These are phyloP conservation scores for Xylaria venustula DNA, from an alignment of 495 filamentous ascomycete species.

Conservation along the genomic window DNA sequence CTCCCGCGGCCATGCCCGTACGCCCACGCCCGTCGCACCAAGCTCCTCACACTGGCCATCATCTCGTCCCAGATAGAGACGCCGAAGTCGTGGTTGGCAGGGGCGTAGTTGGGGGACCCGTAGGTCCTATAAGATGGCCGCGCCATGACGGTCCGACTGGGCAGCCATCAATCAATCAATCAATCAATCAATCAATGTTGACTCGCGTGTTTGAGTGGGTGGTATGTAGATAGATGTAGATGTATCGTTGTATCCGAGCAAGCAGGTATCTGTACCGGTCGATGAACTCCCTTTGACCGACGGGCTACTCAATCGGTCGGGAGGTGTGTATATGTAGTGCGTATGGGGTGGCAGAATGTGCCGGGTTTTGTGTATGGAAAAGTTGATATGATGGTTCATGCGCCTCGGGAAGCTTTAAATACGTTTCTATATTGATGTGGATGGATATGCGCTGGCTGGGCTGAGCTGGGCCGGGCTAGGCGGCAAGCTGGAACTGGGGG, in stretches of 20 bases:
- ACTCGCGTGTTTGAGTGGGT: too few species aligned
- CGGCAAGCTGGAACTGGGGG: background rate
- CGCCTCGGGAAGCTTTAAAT: too few species aligned
- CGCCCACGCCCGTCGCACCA: constrained; percentile 33
- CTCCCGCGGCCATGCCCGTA: constrained; percentile 34
- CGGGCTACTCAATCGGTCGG: too few species aligned
- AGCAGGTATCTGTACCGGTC: too few species aligned
- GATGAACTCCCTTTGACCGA: too few species aligned
- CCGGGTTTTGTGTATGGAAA: too few species aligned
- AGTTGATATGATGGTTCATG: too few species aligned
- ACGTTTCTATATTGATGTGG: background rate
- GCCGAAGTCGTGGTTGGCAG: constrained; percentile 16
- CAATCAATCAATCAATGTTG: too few species aligned
- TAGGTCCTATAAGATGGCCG: constrained; percentile 36
- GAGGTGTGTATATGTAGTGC: too few species aligned
- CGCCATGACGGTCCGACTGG: constrained; percentile 29
- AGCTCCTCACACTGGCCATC: constrained; percentile 8
- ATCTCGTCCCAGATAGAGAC: constrained; percentile 35
- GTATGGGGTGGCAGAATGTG: too few species aligned
- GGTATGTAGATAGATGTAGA: too few species aligned
- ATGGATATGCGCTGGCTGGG: constrained; percentile 3
- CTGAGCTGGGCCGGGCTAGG: background rate
- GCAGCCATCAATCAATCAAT: constrained; percentile 38
- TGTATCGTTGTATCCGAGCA: too few species aligned
- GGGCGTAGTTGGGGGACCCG: constrained; percentile 20